These are phyloP conservation scores for Paratinospora sagittata DNA, from an alignment of 164 flowering plant species.

Conservation along the genomic window DNA sequence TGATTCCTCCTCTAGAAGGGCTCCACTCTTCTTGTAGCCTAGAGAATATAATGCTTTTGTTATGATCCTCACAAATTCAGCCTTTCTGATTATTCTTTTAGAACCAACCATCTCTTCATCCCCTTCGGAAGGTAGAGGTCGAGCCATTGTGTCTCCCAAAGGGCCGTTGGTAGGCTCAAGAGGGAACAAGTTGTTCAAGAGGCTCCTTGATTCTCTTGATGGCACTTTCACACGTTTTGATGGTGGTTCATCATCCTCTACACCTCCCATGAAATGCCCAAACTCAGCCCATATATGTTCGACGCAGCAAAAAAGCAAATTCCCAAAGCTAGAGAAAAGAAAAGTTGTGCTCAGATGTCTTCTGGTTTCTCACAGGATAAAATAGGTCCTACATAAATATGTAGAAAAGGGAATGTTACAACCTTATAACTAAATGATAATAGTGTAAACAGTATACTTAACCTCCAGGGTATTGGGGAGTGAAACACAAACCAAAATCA, in stretches of 20 bases:
- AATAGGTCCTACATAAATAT: neutral
- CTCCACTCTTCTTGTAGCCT: constrained; percentile 61
- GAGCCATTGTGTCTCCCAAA: constrained; percentile 60
- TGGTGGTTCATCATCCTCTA: constrained; percentile 79
- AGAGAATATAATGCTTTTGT: constrained; percentile 71
- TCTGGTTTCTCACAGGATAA: neutral
- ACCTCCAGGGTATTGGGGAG: neutral
- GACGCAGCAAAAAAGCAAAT: neutral
- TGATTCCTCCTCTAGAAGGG: constrained; percentile 78
- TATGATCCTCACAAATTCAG: constrained; percentile 67
- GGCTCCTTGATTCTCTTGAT: constrained; percentile 31
- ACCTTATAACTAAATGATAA: neutral
- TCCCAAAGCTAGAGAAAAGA: constrained; percentile 4
- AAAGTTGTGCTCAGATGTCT: constrained; percentile 4
- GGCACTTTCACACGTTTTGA: constrained; percentile 68
- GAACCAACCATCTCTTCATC: constrained; percentile 63
- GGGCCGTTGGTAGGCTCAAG: constrained; percentile 41
- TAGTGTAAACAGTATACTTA: neutral
- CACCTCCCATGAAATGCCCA: constrained; percentile 91
- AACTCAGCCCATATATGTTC: constrained; percentile 74
- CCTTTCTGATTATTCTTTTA: constrained; percentile 53
- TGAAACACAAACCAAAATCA: neutral
- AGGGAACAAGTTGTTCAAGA: constrained; percentile 34
- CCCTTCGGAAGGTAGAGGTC: constrained; percentile 52
- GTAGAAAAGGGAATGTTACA: neutral